A percentile compares a stretch with the other conserved stretches of the same genome.
phyloP scores from a whole-genome alignment of 106 monocot genomes.

The Amphibolis antarctica region DNA sequence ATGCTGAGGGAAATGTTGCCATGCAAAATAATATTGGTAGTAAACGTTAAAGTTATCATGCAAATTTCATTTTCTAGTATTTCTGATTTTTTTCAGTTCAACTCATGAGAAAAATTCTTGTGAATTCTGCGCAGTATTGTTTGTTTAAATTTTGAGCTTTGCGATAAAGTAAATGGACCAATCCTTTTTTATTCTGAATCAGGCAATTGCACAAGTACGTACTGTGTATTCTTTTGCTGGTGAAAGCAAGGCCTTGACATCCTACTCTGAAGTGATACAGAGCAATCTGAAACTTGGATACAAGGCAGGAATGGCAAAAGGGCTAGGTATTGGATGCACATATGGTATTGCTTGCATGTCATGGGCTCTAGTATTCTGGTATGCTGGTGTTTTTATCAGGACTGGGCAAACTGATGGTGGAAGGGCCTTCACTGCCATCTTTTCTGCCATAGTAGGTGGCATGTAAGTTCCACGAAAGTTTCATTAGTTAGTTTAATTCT shows the following conservation, averaged over 20 bases:
- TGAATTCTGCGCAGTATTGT: too few relatives aligned
- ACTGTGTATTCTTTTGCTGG: constrained; percentile 93
- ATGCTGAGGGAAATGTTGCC: too few relatives aligned
- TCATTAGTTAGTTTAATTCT: background rate
- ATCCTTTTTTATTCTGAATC: background rate
- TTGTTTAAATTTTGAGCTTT: too few relatives aligned
- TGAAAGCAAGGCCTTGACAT: constrained; percentile 61
- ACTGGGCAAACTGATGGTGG: constrained; percentile 98
- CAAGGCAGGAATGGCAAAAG: constrained; percentile 99
- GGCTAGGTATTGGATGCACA: constrained; percentile 89
- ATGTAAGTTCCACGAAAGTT: constrained; percentile 53
- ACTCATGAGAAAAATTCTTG: too few relatives aligned
- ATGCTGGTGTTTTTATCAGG: constrained; percentile 93
- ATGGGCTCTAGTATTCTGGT: constrained; percentile 98
- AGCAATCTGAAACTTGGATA: constrained; percentile 85
- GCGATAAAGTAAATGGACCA: too few relatives aligned
- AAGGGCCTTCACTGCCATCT: constrained; percentile 96
- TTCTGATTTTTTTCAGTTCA: too few relatives aligned
- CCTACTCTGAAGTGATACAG: constrained; percentile 97
- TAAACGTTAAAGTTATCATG: too few relatives aligned
- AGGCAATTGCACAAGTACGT: constrained; percentile 94
- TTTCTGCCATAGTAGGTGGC: constrained; percentile 99
- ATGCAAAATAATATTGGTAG: too few relatives aligned
- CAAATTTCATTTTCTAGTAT: too few relatives aligned
- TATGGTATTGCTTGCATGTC: constrained; percentile 97